Conservation (phyloP, 108 stramenopile species). For the Skeletonema potamos region DNA sequence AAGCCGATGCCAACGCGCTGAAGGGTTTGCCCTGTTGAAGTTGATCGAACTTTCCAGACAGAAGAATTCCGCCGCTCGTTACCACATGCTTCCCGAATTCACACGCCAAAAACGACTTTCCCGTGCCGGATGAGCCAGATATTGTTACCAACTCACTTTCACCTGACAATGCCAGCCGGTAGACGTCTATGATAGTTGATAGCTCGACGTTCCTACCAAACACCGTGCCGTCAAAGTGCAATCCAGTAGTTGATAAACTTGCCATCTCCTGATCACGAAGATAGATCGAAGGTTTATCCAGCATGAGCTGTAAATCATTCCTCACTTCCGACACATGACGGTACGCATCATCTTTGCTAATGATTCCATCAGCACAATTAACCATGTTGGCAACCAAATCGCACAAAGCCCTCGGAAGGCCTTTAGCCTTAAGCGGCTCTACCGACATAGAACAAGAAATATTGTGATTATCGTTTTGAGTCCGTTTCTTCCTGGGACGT, state of each 20-base stretch:
- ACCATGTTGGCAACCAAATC: slow-evolving; percentile 19
- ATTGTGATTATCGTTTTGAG: neutral
- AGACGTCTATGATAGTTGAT: neutral
- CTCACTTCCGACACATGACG: slow-evolving; percentile 9
- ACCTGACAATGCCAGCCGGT: neutral
- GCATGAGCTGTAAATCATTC: slow-evolving; percentile 14
- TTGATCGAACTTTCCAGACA: slow-evolving; percentile 33
- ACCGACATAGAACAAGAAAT: neutral
- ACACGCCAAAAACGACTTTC: slow-evolving; percentile 7
- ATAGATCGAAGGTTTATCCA: slow-evolving; percentile 12
- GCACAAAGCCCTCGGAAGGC: slow-evolving; percentile 3
- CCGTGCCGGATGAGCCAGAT: slow-evolving; percentile 16
- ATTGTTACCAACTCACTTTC: slow-evolving; percentile 13
- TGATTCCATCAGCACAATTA: slow-evolving; percentile 1
- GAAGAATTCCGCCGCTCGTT: neutral
- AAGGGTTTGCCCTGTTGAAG: slow-evolving; percentile 16
- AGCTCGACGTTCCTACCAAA: slow-evolving; percentile 9
- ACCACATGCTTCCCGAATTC: neutral
- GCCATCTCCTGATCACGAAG: neutral
- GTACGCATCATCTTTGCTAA: slow-evolving; percentile 11
- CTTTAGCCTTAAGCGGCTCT: neutral
- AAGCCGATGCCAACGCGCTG: neutral
- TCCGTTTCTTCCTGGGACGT: neutral
- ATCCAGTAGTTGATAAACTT: neutral
- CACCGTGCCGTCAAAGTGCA: neutral